phyloP scores from a whole-genome alignment of 345 rosid species.

The Litchi chinensis region DNA sequence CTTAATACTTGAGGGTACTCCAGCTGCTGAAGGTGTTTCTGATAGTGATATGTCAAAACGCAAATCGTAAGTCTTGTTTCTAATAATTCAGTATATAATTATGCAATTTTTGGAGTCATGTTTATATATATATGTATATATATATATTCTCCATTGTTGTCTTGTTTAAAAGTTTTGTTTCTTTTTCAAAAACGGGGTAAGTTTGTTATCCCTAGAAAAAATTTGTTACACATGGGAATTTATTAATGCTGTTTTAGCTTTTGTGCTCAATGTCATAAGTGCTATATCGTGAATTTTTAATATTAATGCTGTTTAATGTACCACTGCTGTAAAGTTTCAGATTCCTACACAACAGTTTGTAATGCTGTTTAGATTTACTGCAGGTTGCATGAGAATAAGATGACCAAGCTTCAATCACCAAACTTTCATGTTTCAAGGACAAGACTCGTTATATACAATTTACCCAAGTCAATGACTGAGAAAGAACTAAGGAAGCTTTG shows the following conservation, averaged over 20 bases:
- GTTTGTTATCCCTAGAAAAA: background rate
- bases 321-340: constrained; percentile 11
- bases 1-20: constrained; percentile 77
- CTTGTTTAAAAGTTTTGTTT: background rate
- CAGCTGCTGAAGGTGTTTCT: constrained; percentile 90
- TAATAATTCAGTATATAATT: background rate
- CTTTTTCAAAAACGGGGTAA: background rate
- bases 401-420: constrained; percentile 83
- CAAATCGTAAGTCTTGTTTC: constrained; percentile 42
- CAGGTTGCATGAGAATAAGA: constrained; percentile 89
- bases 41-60: constrained; percentile 75
- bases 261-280: background rate
- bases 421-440: constrained; percentile 90
- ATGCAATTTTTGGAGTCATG: background rate
- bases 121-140: background rate
- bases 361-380: constrained; percentile 19
- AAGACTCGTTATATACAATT: constrained; percentile 76
- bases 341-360: background rate
- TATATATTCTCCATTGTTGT: background rate
- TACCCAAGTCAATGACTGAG: constrained; percentile 80
- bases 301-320: background rate
- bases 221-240: background rate
- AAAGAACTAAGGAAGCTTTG: constrained; percentile 67
- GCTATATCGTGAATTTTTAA: background rate
- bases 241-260: background rate